Evolutionary conservation across 768 basidiomycete genomes (phyloP).

Genomic region (Hemileccinum rubropunctum): DNA sequence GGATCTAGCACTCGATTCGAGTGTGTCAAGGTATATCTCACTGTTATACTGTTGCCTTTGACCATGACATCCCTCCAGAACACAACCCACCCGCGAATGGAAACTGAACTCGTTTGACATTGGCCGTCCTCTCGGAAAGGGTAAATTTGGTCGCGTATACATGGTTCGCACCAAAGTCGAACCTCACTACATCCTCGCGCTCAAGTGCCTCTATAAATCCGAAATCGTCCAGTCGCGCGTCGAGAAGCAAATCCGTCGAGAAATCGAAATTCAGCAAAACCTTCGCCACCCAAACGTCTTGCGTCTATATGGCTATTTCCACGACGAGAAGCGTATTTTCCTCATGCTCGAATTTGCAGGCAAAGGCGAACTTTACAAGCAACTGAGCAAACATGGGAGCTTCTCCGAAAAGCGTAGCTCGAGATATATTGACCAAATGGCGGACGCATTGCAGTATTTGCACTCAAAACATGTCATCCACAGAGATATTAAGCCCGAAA

Average conservation of each 20-base stretch:
- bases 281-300: slow-evolving; percentile 93
- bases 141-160: slow-evolving; percentile 98
- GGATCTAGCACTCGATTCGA: slow-evolving; percentile 83
- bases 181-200: slow-evolving; percentile 90
- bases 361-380: slow-evolving; percentile 96
- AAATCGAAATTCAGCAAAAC: slow-evolving; percentile 98
- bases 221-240: slow-evolving; percentile 90
- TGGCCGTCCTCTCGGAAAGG: slow-evolving; percentile 95
- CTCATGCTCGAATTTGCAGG: slow-evolving; percentile 98
- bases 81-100: slow-evolving; percentile 80
- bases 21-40: slow-evolving; percentile 56
- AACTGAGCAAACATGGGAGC: slow-evolving; percentile 78
- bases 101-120: slow-evolving; percentile 86
- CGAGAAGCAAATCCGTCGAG: slow-evolving; percentile 95
- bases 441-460: slow-evolving; percentile 89
- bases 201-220: slow-evolving; percentile 96
- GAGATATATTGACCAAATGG: slow-evolving; percentile 96
- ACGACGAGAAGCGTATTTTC: slow-evolving; percentile 97
- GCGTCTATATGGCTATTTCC: slow-evolving; percentile 95
- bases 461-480: slow-evolving; percentile 98
- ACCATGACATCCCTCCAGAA: slow-evolving; percentile 36
- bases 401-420: slow-evolving; percentile 89
- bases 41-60: neutral
- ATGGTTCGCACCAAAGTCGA: slow-evolving; percentile 91
- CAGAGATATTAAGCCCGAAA: slow-evolving; percentile 98